phyloP scores from a whole-genome alignment of 1,284 basidiomycete genomes.

The Cerrena zonata region DNA sequence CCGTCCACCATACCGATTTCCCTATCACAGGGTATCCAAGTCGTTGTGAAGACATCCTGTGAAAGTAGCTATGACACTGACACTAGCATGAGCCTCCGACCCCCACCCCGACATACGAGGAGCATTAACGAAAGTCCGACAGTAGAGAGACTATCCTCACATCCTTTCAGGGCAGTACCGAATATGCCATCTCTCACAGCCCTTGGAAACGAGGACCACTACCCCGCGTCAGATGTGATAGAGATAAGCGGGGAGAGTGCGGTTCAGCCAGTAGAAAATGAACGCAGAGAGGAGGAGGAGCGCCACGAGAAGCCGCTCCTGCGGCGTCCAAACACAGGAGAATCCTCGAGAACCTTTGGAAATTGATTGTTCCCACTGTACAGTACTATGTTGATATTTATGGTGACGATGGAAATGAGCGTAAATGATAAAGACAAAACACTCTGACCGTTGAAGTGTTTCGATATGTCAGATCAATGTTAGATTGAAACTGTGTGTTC shows the following conservation, averaged over 20 bases:
- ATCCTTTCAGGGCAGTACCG: conserved; percentile 9
- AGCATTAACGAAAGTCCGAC: conserved; percentile 7
- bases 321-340: not conserved
- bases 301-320: not conserved
- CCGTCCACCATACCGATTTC: conserved; percentile 2
- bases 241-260: not conserved
- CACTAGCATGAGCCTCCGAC: conserved; percentile 6
- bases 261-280: not conserved
- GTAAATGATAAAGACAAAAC: not conserved
- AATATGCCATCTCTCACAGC: conserved; percentile 19
- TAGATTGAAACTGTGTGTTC: no score
- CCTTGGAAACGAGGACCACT: conserved; percentile 6
- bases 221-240: not conserved
- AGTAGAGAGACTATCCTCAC: not conserved
- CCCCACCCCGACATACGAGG: conserved; percentile 17
- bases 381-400: not conserved
- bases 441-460: no score
- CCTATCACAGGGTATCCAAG: no score
- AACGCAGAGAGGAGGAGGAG: conserved; percentile 2
- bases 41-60: no score
- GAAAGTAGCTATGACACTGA: no score
- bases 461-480: no score
- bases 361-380: not conserved
- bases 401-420: not conserved
- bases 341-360: conserved; percentile 3